phyloP scores from a whole-genome alignment of 768 basidiomycete genomes.

The Suillus plorans region DNA sequence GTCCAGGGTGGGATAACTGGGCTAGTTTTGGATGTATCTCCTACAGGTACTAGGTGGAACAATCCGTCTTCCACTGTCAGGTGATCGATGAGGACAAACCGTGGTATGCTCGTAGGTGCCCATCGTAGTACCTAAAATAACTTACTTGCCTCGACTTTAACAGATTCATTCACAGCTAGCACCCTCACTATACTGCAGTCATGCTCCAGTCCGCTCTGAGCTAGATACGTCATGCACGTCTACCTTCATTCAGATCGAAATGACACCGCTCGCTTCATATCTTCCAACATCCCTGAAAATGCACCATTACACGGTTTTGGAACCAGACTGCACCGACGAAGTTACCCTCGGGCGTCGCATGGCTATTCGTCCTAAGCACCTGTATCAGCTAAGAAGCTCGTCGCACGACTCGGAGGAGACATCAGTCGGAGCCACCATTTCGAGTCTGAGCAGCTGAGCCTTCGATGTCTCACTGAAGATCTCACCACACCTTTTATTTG shows the following conservation, averaged over 20 bases:
- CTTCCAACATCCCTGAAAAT: not conserved
- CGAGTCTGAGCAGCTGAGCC: too few species aligned
- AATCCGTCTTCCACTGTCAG: not conserved
- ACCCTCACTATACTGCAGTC: not conserved
- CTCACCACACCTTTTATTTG: too few species aligned
- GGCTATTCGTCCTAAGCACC: conserved; percentile 52
- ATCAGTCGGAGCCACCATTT: conserved; percentile 32
- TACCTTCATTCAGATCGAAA: too few species aligned
- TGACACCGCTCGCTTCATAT: not conserved
- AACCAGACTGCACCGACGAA: conserved; percentile 63
- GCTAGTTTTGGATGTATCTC: not conserved
- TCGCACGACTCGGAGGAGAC: conserved; percentile 43
- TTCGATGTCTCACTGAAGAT: too few species aligned
- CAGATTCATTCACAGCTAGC: not conserved
- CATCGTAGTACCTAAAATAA: not conserved
- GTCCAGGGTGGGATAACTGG: not conserved
- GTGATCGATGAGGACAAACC: not conserved
- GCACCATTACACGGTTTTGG: conserved; percentile 48
- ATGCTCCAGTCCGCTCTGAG: not conserved
- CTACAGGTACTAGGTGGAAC: not conserved
- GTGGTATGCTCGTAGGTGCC: not conserved
- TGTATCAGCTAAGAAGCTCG: conserved; percentile 43
- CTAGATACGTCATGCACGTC: not conserved
- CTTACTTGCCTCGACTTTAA: not conserved
- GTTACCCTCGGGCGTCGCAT: conserved; percentile 58